Evolutionary conservation across 768 basidiomycete genomes (phyloP).

Genomic region (Russula foetens): DNA sequence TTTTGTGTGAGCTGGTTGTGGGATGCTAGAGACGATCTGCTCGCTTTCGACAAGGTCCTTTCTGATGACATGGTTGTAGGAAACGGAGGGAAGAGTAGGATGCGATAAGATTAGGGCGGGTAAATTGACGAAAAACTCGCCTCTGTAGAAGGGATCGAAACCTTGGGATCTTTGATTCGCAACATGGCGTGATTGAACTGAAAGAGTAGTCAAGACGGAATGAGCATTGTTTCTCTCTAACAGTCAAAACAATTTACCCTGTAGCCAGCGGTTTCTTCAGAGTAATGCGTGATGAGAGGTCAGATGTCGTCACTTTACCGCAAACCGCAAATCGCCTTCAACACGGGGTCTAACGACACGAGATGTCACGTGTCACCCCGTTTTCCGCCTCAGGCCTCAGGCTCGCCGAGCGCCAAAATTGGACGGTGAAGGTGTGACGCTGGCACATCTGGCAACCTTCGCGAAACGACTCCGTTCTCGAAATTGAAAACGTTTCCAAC

Average conservation of each 20-base stretch:
- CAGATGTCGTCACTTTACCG: no score
- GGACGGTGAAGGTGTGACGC: no score
- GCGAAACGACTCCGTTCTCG: no score
- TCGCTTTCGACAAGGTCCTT: conserved; percentile 27
- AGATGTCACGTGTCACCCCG: no score
- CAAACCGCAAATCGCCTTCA: no score
- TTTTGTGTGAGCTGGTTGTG: no score
- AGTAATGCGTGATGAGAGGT: no score
- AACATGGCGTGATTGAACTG: conserved; percentile 87
- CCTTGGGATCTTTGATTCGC: conserved; percentile 82
- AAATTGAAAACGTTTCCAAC: no score
- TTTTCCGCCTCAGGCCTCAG: no score
- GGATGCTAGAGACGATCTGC: conserved; percentile 3
- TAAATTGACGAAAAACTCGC: conserved; percentile 32
- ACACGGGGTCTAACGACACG: no score
- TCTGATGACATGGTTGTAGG: conserved; percentile 23
- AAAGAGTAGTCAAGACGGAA: background rate
- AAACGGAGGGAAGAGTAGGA: background rate
- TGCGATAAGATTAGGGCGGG: background rate
- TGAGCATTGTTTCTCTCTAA: background rate
- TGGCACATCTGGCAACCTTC: no score
- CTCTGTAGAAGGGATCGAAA: conserved; percentile 66
- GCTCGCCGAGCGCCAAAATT: no score
- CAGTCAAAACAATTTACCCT: background rate
- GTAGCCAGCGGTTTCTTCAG: conserved; percentile 16